phyloP scores from a whole-genome alignment of 1,139 yeast species.

The Nakaseomyces nivariensis region DNA sequence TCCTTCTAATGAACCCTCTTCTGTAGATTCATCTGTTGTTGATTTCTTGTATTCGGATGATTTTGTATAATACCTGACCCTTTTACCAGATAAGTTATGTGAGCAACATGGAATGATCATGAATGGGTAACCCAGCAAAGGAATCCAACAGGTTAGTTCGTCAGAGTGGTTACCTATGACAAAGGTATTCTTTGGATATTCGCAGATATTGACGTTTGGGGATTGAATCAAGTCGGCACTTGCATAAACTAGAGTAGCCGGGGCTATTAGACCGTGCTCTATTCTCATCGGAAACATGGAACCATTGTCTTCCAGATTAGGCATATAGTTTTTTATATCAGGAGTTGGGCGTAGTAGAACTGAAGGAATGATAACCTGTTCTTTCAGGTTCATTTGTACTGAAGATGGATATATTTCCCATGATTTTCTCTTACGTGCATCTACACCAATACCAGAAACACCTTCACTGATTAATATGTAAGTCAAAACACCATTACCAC shows the following conservation, averaged over 20 bases:
- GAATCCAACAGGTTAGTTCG: conserved; percentile 93
- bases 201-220: conserved; percentile 54
- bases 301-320: conserved; percentile 49
- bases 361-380: conserved; percentile 73
- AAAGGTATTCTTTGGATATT: conserved; percentile 61
- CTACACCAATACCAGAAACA: conserved; percentile 72
- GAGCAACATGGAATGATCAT: conserved; percentile 95
- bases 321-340: conserved; percentile 42
- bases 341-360: conserved; percentile 62
- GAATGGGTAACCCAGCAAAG: conserved; percentile 75
- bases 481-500: conserved; percentile 89
- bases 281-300: conserved; percentile 47
- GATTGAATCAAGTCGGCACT: conserved; percentile 40
- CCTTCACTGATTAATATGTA: conserved; percentile 73
- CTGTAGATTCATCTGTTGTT: neutral
- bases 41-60: neutral
- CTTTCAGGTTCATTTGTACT: conserved; percentile 49
- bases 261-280: conserved; percentile 29
- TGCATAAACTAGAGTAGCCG: conserved; percentile 28
- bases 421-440: conserved; percentile 81
- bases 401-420: conserved; percentile 66
- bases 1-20: neutral
- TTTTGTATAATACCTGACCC: conserved; percentile 42
- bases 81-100: conserved; percentile 71
- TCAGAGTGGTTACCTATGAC: conserved; percentile 93